A percentile compares a stretch with the other conserved stretches of the same genome.
Conservation (phyloP, 2,329 filamentous ascomycete species). For the Dactylellina sp. region DNA sequence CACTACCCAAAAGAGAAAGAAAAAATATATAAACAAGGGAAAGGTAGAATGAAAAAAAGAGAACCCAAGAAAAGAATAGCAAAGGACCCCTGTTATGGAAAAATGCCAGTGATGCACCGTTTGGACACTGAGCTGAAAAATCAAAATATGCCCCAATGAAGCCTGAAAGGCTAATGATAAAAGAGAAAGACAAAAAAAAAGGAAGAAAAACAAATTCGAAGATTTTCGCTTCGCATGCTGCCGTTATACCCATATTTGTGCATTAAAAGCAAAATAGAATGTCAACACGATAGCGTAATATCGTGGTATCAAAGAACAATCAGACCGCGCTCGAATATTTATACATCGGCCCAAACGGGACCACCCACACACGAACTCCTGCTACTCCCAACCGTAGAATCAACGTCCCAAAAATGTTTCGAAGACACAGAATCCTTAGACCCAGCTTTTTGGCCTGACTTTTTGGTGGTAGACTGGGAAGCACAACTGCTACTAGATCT, state of each 20-base stretch:
- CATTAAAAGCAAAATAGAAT: slow-evolving; percentile 7
- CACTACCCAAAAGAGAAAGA: background rate
- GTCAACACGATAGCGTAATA: slow-evolving; percentile 1
- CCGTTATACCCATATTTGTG: slow-evolving; percentile 24
- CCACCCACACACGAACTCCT: slow-evolving; percentile 59
- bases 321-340: slow-evolving; percentile 5
- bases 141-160: slow-evolving; percentile 14
- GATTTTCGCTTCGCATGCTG: slow-evolving; percentile 34
- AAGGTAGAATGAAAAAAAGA: slow-evolving; percentile 11
- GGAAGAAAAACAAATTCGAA: too few species aligned
- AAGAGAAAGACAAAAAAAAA: background rate
- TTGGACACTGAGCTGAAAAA: background rate
- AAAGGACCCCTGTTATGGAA: slow-evolving; percentile 17
- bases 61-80: background rate
- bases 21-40: slow-evolving; percentile 34
- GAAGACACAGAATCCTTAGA: slow-evolving; percentile 51
- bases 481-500: slow-evolving; percentile 76
- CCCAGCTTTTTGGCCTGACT: slow-evolving; percentile 71
- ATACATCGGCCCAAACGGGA: slow-evolving; percentile 60
- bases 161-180: background rate
- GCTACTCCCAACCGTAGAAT: slow-evolving; percentile 59
- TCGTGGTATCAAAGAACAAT: slow-evolving; percentile 17
- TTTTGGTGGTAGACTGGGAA: slow-evolving; percentile 81
- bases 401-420: slow-evolving; percentile 60
- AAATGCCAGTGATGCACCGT: slow-evolving; percentile 14